phyloP scores from a whole-genome alignment of 176 grass and related monocot species.

The Avena eriantha region DNA sequence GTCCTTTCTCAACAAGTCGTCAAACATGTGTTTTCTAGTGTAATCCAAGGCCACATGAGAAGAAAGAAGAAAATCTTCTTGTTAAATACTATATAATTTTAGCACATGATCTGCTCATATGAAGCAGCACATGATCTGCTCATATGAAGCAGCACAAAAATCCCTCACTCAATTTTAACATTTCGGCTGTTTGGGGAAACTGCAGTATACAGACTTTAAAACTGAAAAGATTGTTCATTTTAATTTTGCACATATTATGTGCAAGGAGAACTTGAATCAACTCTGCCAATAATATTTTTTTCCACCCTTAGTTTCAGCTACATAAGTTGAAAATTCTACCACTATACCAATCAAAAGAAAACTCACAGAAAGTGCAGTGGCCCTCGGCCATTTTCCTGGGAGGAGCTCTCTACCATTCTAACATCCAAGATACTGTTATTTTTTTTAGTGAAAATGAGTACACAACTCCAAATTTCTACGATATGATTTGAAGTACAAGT shows the following conservation, averaged over 20 bases:
- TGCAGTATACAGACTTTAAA: not conserved
- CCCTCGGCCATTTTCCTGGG: too few relatives aligned
- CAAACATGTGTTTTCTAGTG: not conserved
- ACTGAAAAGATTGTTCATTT: not conserved
- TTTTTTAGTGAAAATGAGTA: too few relatives aligned
- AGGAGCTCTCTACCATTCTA: too few relatives aligned
- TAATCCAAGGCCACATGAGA: not conserved
- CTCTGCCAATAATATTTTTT: not conserved
- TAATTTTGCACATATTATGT: not conserved
- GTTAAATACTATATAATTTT: not conserved
- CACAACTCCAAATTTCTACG: too few relatives aligned
- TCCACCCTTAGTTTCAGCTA: not conserved
- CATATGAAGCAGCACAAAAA: not conserved
- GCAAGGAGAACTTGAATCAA: not conserved
- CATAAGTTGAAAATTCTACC: too few relatives aligned
- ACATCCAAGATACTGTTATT: too few relatives aligned
- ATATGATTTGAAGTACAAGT: too few relatives aligned
- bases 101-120: not conserved
- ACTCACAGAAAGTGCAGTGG: too few relatives aligned
- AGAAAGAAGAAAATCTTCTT: not conserved
- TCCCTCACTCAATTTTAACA: not conserved
- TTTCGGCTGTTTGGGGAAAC: not conserved
- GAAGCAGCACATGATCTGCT: not conserved
- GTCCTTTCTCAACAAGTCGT: conserved; percentile 21
- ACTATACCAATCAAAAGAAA: too few relatives aligned